These are phyloP conservation scores for Laguncularia racemosa DNA, from an alignment of 345 rosid genomes.

Conservation along the genomic window DNA sequence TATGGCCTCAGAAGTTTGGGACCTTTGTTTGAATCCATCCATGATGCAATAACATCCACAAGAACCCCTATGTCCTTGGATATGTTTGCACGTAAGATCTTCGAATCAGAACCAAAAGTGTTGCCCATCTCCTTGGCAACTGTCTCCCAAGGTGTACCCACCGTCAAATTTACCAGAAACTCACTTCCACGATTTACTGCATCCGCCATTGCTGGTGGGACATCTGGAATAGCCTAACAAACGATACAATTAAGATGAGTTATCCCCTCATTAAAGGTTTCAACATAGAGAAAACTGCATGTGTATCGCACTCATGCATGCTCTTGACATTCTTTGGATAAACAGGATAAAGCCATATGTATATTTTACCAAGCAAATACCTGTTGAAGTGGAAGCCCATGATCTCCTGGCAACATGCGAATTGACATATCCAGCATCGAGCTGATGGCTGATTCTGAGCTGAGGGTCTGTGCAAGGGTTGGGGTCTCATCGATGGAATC, in stretches of 20 bases:
- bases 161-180: conserved; percentile 62
- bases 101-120: conserved; percentile 59
- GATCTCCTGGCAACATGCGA: conserved; percentile 84
- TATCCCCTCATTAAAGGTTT: neutral
- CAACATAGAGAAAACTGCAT: neutral
- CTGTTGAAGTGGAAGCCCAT: conserved; percentile 93
- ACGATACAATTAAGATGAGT: neutral
- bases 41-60: conserved; percentile 65
- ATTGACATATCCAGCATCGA: conserved; percentile 95
- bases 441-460: conserved; percentile 87
- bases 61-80: conserved; percentile 64
- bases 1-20: conserved; percentile 48
- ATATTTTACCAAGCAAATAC: conserved; percentile 26
- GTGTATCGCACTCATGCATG: too few species aligned
- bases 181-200: conserved; percentile 90
- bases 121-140: conserved; percentile 88
- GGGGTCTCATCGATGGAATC: conserved; percentile 88
- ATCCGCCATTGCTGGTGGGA: conserved; percentile 96
- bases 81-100: conserved; percentile 49
- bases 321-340: neutral
- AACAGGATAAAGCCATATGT: neutral
- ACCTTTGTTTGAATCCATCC: conserved; percentile 78
- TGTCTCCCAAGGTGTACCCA: conserved; percentile 90
- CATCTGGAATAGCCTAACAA: conserved; percentile 79
- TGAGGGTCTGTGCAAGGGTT: conserved; percentile 73